These are phyloP conservation scores for Trichophyton schoenleinii DNA, from an alignment of 2,329 filamentous ascomycete species.

Conservation along the genomic window DNA sequence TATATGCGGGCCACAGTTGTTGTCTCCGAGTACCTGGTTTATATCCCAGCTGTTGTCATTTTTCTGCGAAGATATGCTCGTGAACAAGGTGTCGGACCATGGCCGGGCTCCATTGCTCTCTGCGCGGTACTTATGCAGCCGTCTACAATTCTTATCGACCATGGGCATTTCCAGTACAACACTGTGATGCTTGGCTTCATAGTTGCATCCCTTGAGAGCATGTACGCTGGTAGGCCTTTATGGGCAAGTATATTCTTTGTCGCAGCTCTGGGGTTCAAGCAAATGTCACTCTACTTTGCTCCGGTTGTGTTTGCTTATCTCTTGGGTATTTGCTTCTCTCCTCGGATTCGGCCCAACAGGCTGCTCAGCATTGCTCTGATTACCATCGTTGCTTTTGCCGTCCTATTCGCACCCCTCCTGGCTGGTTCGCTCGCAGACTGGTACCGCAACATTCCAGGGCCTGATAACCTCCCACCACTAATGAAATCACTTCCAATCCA, in stretches of 20 bases:
- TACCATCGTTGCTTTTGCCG: constrained; percentile 59
- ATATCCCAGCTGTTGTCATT: constrained; percentile 71
- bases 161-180: constrained; percentile 96
- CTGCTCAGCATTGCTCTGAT: constrained; percentile 63
- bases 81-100: constrained; percentile 62
- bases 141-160: constrained; percentile 78
- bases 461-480: constrained; percentile 52
- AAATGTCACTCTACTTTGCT: constrained; percentile 97
- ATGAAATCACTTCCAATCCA: constrained; percentile 44
- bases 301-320: constrained; percentile 87
- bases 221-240: constrained; percentile 69
- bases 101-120: constrained; percentile 73
- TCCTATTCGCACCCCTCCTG: constrained; percentile 64
- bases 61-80: constrained; percentile 73
- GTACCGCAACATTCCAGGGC: constrained; percentile 49
- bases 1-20: constrained; percentile 93
- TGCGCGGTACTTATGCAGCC: constrained; percentile 89
- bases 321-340: constrained; percentile 71
- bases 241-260: constrained; percentile 95
- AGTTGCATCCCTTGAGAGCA: constrained; percentile 73
- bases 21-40: constrained; percentile 80
- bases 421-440: constrained; percentile 58
- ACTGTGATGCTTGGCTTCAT: constrained; percentile 94
- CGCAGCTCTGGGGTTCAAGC: constrained; percentile 87
- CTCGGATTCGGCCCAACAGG: constrained; percentile 52